Conservation (phyloP, 1,284 basidiomycete genomes). For the Malassezia equina region DNA sequence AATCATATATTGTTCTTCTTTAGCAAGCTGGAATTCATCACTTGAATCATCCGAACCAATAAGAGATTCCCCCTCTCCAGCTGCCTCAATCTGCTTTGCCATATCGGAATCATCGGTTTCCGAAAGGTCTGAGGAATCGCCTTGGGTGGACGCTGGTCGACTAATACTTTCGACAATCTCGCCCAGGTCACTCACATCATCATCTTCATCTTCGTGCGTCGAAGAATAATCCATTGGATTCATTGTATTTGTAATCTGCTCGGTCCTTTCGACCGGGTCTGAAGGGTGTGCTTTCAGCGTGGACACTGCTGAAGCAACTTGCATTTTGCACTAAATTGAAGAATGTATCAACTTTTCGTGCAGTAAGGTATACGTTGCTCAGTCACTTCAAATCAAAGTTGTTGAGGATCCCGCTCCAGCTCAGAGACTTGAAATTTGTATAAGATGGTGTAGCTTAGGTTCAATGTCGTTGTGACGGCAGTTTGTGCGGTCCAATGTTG, state of each 20-base stretch:
- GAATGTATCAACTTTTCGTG: neutral
- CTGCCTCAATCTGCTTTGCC: constrained; percentile 41
- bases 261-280: neutral
- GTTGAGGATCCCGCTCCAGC: constrained; percentile 3
- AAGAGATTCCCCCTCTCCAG: constrained; percentile 42
- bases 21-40: constrained; percentile 31
- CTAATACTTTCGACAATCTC: constrained; percentile 8
- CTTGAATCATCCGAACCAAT: constrained; percentile 41
- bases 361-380: no score
- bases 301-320: neutral
- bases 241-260: neutral
- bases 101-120: constrained; percentile 32
- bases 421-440: constrained; percentile 8
- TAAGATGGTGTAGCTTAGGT: neutral
- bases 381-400: constrained; percentile 7
- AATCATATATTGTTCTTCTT: constrained; percentile 43
- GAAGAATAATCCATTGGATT: neutral
- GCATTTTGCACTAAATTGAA: neutral
- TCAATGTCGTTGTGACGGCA: neutral
- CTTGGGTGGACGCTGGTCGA: neutral
- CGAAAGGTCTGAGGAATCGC: constrained; percentile 19
- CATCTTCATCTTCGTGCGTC: constrained; percentile 4
- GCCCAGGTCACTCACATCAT: constrained; percentile 10
- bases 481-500: neutral
- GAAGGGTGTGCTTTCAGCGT: neutral